Base-by-base conservation (phyloP, 2,329 filamentous ascomycete species). In the Ceratocystis variospora region DNA sequence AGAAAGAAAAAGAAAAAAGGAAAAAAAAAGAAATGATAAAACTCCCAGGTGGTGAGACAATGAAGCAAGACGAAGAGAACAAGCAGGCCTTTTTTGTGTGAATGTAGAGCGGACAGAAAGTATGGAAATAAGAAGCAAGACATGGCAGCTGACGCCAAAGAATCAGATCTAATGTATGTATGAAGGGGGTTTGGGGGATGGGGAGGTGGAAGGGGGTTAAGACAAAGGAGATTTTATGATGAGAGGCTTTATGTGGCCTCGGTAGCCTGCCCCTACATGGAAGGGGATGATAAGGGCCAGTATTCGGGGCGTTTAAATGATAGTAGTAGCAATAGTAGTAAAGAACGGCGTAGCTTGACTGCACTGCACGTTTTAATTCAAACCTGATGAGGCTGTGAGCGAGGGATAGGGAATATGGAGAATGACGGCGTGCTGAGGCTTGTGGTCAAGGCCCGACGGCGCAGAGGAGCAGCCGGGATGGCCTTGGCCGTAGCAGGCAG, bases 371-470 rank as follows among this genome's bases (percentile, higher is more conserved):
- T 53, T 57, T 65, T 53, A 62, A 25, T 57, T 65, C 45, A 62
- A 25, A 63, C 25, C 48, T 66, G 53, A 31, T 59, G 15, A 25
- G 48, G 53, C 19, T 61, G 64, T 25, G 53, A 41, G 37, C 61
- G 63, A 79, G 79, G 68, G 80, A 80, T 15, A 79, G 72, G 48
- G 76, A 76, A 69, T 79, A 81, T 68, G 78, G 78, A 22, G 77
- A 77, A 76, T 7, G 77, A 73, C 53, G 76, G 76, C 0, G 75
- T 74, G 72, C 76, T 77, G 41, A 79, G 70, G 68, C 79, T 80
- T 15, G 79, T 76, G 7, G 79, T 81, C 67, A 78, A 73, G 2
- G 79, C 77, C 10, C 79, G 76, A 19, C 75, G 73, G 41, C 78
- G 74, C 72, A 70, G 65, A 2, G 63, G 63, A 28, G n/a, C 50